Evolutionary conservation across 2,329 filamentous ascomycete genomes (phyloP), one percentile per base, ranked within the genome.

Genomic region (Colletotrichum limetticola): DNA sequence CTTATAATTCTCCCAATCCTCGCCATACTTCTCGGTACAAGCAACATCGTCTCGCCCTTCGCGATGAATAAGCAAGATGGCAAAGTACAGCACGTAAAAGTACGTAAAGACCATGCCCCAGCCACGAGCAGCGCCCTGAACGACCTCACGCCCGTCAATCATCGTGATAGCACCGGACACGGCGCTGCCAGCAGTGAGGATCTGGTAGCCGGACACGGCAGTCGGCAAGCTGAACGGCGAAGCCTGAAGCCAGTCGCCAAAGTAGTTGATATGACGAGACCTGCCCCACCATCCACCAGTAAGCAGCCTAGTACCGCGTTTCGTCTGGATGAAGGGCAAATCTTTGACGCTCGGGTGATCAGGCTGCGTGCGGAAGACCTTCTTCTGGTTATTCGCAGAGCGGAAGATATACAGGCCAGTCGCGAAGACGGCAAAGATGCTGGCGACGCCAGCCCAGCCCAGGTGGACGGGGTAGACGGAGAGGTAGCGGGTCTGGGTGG

Each of bases 1-100:
- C 80, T 91, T 93, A 81, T 97, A 97, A 80, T 88, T 88, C 72
- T 94, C 90, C 94, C 94, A 97, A 77, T 96, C 93, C 76, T 90
- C 91, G 22, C 94, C 94, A 78, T 97, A 97, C 86, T 97, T 97
- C 22, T 22, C 22, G 22, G 22, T 22, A 22, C 22, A 97, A 84
- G 95, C 95, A 80, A 93, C 92, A 77, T 96, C 94, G 76, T 97
- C 94, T 66, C 94, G 87, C 71, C 89, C 85, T 81, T 95, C 93
- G 28, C 94, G 91, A 80, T 97, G 94, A 58, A 97, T 85, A n/a
- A 97, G 86, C 74, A 97, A 82, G 8, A 95, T 83, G 1, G 91
- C 94, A 82, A 97, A 97, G 84, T 97, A 97, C 8, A 95, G 76
- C 76, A 96, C 87, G 83, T 95, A 97, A 80, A 96, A 96, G 83